Conservation (phyloP, 345 rosid species). For the Salix arbutifolia region DNA sequence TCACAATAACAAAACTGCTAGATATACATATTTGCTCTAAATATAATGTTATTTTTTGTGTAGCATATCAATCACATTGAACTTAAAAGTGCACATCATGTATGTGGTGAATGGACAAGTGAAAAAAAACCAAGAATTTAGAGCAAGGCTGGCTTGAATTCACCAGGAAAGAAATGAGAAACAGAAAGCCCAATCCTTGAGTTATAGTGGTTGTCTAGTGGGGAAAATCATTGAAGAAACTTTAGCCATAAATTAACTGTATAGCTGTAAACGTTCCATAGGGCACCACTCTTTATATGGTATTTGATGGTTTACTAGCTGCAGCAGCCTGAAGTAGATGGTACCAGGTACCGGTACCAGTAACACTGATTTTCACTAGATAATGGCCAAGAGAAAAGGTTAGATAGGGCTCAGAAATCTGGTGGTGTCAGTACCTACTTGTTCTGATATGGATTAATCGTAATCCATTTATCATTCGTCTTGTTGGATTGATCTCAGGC, state of each 20-base stretch:
- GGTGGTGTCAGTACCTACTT: too few species aligned
- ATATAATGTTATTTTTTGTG: not conserved
- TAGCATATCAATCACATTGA: not conserved
- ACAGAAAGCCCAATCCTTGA: not conserved
- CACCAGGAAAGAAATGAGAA: not conserved
- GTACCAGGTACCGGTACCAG: too few species aligned
- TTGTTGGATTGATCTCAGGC: too few species aligned
- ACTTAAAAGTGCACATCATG: not conserved
- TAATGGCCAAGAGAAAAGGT: too few species aligned
- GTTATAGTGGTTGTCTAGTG: not conserved
- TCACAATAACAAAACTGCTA: not conserved
- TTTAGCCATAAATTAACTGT: not conserved
- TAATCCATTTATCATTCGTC: too few species aligned
- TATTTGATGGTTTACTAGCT: not conserved
- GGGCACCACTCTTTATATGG: not conserved
- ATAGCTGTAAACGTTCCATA: not conserved
- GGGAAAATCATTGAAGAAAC: not conserved
- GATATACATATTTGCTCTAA: not conserved
- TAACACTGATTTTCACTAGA: too few species aligned
- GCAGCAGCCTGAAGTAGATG: too few species aligned
- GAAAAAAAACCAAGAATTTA: not conserved
- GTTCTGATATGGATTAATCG: too few species aligned
- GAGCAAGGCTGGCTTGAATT: not conserved
- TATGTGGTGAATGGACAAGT: not conserved
- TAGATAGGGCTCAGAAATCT: too few species aligned